These are phyloP conservation scores for Daphne laureola DNA, from an alignment of 441 rosid species.

Conservation along the genomic window DNA sequence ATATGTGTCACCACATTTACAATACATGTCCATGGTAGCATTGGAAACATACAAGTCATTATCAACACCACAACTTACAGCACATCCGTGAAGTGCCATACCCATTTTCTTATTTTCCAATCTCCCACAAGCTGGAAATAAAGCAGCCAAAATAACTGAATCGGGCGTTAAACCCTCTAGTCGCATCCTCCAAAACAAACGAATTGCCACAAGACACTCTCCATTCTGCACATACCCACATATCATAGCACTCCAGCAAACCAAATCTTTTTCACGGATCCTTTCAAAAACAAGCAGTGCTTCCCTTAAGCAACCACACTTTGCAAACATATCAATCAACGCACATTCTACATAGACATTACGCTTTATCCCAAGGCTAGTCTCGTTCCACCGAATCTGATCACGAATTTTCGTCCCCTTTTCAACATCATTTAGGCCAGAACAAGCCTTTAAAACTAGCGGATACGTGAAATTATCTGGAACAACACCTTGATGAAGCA, in stretches of 20 bases:
- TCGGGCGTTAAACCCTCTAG: slow-evolving; percentile 23
- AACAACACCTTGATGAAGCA: slow-evolving; percentile 18
- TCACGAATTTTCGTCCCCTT: slow-evolving; percentile 20
- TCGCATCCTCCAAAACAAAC: slow-evolving; percentile 23
- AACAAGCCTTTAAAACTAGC: slow-evolving; percentile 31
- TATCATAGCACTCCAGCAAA: slow-evolving; percentile 30
- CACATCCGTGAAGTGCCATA: slow-evolving; percentile 25
- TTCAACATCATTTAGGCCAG: slow-evolving; percentile 19
- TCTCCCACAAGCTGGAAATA: slow-evolving; percentile 28
- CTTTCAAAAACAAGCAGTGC: slow-evolving; percentile 19
- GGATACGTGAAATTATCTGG: slow-evolving; percentile 33
- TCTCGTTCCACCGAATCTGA: slow-evolving; percentile 15
- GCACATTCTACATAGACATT: slow-evolving; percentile 26
- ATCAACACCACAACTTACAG: slow-evolving; percentile 21
- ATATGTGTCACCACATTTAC: slow-evolving; percentile 21
- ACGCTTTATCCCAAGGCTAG: slow-evolving; percentile 4
- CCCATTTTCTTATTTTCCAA: slow-evolving; percentile 21
- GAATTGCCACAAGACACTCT: slow-evolving; percentile 20
- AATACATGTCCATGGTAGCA: slow-evolving; percentile 29
- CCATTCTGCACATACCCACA: slow-evolving; percentile 19
- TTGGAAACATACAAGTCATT: slow-evolving; percentile 27
- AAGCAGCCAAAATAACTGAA: slow-evolving; percentile 20
- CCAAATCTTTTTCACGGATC: slow-evolving; percentile 25
- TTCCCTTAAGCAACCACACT: slow-evolving; percentile 25
- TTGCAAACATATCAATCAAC: slow-evolving; percentile 30